Percentiles rank a stretch among this genome's conserved stretches.
Conservation (phyloP, 495 filamentous ascomycete genomes). For the Aspergillus funiculosus region DNA sequence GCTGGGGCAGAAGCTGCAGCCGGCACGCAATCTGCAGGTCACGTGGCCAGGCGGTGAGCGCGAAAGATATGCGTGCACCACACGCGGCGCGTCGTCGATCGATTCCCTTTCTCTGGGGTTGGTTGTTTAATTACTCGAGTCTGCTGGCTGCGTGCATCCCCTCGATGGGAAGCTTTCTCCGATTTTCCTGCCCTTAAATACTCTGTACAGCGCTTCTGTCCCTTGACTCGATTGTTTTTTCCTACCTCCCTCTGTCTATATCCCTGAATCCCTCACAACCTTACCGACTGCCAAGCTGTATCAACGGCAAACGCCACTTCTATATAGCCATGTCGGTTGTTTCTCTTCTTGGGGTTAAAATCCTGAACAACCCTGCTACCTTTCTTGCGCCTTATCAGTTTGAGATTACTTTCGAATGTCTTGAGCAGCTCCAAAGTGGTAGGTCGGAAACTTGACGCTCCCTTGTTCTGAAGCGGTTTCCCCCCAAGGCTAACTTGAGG, state of each 20-base stretch:
- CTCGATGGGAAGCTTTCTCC: constrained; percentile 2
- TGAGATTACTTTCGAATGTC: constrained; percentile 97
- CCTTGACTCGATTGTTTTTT: constrained; percentile 5
- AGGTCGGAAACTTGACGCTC: too few species aligned
- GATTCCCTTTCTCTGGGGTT: constrained; percentile 12
- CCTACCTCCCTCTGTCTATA: neutral
- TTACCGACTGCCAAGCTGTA: neutral
- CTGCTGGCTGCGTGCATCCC: constrained; percentile 6
- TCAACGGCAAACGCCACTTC: constrained; percentile 6
- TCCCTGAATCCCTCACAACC: neutral
- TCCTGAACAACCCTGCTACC: constrained; percentile 90
- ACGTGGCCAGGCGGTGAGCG: constrained; percentile 28
- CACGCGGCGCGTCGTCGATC: constrained; percentile 25
- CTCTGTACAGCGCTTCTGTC: constrained; percentile 1
- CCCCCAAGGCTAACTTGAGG: neutral
- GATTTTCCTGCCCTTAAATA: constrained; percentile 8
- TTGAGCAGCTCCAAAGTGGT: constrained; percentile 91
- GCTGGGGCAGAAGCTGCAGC: constrained; percentile 24
- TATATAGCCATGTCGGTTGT: constrained; percentile 82
- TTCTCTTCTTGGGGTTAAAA: constrained; percentile 87
- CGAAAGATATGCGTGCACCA: constrained; percentile 15
- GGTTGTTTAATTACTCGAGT: constrained; percentile 20
- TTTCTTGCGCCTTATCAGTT: constrained; percentile 89
- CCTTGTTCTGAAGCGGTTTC: too few species aligned
- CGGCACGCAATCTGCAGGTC: constrained; percentile 7